A percentile compares a stretch with the other conserved stretches of the same genome.
phyloP scores from a whole-genome alignment of 352 stramenopile species.

The Phytophthora ramorum region DNA sequence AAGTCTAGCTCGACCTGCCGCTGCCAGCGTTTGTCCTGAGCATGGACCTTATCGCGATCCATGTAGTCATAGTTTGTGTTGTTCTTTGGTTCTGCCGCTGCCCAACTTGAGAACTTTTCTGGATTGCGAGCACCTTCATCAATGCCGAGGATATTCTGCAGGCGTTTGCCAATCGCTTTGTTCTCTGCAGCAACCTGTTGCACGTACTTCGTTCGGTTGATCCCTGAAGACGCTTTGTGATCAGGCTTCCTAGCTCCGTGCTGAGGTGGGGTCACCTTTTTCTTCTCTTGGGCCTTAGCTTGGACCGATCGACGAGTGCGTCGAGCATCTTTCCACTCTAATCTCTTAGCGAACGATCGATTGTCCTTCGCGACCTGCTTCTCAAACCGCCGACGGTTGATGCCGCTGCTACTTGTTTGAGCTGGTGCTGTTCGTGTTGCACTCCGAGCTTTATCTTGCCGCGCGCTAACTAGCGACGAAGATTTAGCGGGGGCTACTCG shows the following conservation, averaged over 20 bases:
- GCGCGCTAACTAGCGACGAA: constrained; percentile 10
- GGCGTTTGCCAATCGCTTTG: constrained; percentile 54
- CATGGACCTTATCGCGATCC: constrained; percentile 58
- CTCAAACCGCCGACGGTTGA: constrained; percentile 64
- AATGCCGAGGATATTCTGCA: constrained; percentile 48
- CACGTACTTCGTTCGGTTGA: constrained; percentile 70
- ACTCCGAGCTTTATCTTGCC: constrained; percentile 16
- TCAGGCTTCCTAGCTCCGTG: constrained; percentile 48
- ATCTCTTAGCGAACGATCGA: constrained; percentile 56
- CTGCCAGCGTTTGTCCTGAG: constrained; percentile 49
- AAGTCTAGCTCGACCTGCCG: constrained; percentile 63
- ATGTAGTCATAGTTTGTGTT: constrained; percentile 36
- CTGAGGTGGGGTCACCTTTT: constrained; percentile 41
- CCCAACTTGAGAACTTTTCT: constrained; percentile 27
- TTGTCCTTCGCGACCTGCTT: constrained; percentile 68
- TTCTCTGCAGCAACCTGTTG: constrained; percentile 63
- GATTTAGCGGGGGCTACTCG: constrained; percentile 12
- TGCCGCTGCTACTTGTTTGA: constrained; percentile 59
- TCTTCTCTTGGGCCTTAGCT: constrained; percentile 50
- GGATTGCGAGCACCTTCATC: constrained; percentile 26
- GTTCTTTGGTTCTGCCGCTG: constrained; percentile 33
- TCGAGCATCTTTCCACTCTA: constrained; percentile 48
- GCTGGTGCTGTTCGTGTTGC: constrained; percentile 20
- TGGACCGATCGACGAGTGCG: constrained; percentile 39
- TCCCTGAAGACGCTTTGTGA: constrained; percentile 64